Evolutionary conservation across 805 yeast species (phyloP).

Genomic region (Cyberlindnera euphorbiiphila): DNA sequence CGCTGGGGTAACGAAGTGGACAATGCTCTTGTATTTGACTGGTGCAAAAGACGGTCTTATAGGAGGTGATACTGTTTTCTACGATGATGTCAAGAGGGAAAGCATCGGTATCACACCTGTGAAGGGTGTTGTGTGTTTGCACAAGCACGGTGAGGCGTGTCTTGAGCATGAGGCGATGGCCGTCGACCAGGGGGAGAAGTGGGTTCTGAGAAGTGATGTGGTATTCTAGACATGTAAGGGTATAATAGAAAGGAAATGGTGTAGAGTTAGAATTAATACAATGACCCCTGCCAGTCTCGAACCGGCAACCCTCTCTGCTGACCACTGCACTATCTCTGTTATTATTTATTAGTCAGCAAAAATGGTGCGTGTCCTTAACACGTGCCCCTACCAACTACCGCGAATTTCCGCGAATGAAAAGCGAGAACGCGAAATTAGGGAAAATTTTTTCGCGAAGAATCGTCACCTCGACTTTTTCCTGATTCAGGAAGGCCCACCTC

Average conservation of each 20-base stretch:
- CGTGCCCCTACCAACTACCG: no score
- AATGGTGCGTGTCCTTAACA: no score
- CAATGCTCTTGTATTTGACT: slow-evolving; percentile 51
- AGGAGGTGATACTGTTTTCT: slow-evolving; percentile 61
- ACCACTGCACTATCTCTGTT: background rate
- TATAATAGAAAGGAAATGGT: no score
- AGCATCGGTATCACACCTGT: slow-evolving; percentile 42
- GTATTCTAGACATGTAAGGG: slow-evolving; percentile 26
- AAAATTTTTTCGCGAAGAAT: slow-evolving; percentile 10
- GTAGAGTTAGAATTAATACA: slow-evolving; percentile 7
- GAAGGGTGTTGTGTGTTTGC: slow-evolving; percentile 55
- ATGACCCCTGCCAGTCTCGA: slow-evolving; percentile 99
- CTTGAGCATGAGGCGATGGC: slow-evolving; percentile 53
- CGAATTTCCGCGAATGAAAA: slow-evolving; percentile 11
- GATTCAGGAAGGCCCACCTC: slow-evolving; percentile 1
- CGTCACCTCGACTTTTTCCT: slow-evolving; percentile 15
- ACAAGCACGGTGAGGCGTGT: slow-evolving; percentile 66
- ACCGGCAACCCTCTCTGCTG: slow-evolving; percentile 56
- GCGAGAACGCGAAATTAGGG: background rate
- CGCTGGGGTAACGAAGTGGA: slow-evolving; percentile 51
- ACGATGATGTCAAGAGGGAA: slow-evolving; percentile 27
- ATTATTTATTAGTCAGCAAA: no score
- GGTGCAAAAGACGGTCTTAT: slow-evolving; percentile 47
- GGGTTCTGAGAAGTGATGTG: slow-evolving; percentile 62
- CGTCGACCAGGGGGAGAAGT: slow-evolving; percentile 50